These are phyloP conservation scores for Raphanus raphanistrum DNA, from an alignment of 345 rosid genomes.

Conservation along the genomic window DNA sequence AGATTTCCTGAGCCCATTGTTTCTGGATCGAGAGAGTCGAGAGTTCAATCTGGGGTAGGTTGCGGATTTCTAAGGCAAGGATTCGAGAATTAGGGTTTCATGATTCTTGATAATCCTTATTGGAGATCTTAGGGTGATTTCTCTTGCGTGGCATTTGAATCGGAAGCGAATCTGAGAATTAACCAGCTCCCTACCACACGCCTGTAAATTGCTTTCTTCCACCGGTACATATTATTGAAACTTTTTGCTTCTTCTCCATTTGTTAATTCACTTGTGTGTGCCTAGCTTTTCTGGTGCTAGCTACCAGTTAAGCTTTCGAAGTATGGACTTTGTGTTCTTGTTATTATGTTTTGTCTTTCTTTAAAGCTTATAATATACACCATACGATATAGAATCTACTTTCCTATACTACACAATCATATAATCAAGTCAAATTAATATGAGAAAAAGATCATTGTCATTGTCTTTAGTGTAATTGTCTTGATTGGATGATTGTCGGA, in stretches of 20 bases:
- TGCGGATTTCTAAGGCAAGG: constrained; percentile 10
- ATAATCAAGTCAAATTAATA: not conserved
- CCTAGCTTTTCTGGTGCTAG: too few species aligned
- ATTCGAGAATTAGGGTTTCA: constrained; percentile 31
- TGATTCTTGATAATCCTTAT: not conserved
- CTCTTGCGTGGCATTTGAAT: too few species aligned
- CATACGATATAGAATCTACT: too few species aligned
- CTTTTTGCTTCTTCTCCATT: not conserved
- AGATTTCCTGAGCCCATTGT: constrained; percentile 13
- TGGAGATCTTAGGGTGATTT: not conserved
- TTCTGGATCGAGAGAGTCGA: constrained; percentile 33
- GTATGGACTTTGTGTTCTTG: not conserved
- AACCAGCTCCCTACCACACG: not conserved
- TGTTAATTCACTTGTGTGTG: not conserved
- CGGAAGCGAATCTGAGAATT: not conserved
- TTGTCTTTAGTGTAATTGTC: too few species aligned
- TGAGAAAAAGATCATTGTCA: not conserved
- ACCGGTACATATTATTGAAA: not conserved
- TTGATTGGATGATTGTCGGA: not conserved
- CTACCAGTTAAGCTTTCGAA: constrained; percentile 14
- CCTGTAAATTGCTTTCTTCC: not conserved
- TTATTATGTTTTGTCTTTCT: not conserved
- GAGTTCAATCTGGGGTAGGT: constrained; percentile 26
- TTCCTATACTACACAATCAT: not conserved
- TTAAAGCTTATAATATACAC: too few species aligned